phyloP scores from a whole-genome alignment of 83 land plant genomes.

The Picea abies region DNA sequence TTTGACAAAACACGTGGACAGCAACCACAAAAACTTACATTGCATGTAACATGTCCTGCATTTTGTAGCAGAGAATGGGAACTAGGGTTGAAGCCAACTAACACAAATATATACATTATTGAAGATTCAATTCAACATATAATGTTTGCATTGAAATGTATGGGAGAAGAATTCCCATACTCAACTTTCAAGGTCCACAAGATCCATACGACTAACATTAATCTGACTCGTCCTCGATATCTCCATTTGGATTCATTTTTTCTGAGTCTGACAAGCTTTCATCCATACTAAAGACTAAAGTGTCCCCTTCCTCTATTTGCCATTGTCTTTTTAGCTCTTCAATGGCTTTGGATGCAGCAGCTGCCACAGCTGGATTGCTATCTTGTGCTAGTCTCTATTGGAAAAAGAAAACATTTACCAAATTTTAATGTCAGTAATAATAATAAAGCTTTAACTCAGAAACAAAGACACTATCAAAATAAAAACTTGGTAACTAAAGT shows the following conservation, averaged over 20 bases:
- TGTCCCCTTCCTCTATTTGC: conserved; percentile 81
- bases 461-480: not conserved
- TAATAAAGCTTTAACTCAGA: not conserved
- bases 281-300: conserved; percentile 55
- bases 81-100: not conserved
- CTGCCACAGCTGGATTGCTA: conserved; percentile 87
- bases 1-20: too few species aligned
- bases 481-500: not conserved
- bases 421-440: not conserved
- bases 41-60: too few species aligned
- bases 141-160: not conserved
- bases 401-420: conserved; percentile 4
- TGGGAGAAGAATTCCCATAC: not conserved
- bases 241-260: conserved; percentile 13
- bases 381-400: conserved; percentile 88
- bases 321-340: conserved; percentile 81
- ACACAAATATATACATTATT: conserved; percentile 6
- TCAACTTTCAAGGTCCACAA: not conserved
- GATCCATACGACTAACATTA: not conserved
- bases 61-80: too few species aligned
- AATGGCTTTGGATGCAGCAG: conserved; percentile 89
- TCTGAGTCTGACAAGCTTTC: conserved; percentile 6
- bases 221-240: conserved; percentile 7
- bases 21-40: too few species aligned
- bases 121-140: too few species aligned